These are phyloP conservation scores for Hirschfeldia incana DNA, from an alignment of 345 rosid species.

Conservation along the genomic window DNA sequence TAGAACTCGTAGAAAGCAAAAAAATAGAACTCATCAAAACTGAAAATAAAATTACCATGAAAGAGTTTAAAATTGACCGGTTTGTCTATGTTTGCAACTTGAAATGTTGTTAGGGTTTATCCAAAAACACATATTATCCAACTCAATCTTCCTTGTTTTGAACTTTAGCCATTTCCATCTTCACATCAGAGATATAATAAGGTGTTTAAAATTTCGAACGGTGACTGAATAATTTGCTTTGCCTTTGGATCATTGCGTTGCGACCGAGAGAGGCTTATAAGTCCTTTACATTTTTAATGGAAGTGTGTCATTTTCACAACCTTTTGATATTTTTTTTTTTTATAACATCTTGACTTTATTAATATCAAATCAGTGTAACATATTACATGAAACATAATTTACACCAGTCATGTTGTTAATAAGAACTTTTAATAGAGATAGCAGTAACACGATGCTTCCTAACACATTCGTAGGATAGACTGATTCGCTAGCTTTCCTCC, in stretches of 20 bases:
- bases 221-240: background rate
- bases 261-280: background rate
- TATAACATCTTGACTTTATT: no score
- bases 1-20: background rate
- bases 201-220: background rate
- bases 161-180: background rate
- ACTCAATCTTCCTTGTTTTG: background rate
- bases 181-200: background rate
- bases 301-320: constrained; percentile 37
- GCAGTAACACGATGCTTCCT: no score
- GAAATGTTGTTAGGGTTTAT: background rate
- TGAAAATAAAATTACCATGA: background rate
- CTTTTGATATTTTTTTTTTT: background rate
- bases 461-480: no score
- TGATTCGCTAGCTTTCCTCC: no score
- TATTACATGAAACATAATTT: no score
- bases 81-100: background rate
- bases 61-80: background rate
- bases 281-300: constrained; percentile 17
- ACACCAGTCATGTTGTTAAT: no score
- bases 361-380: no score
- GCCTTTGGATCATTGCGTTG: constrained; percentile 11
- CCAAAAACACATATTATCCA: background rate
- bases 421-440: no score
- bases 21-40: background rate